Evolutionary conservation across 2,329 filamentous ascomycete genomes (phyloP).

Genomic region (Botrytis tulipae): DNA sequence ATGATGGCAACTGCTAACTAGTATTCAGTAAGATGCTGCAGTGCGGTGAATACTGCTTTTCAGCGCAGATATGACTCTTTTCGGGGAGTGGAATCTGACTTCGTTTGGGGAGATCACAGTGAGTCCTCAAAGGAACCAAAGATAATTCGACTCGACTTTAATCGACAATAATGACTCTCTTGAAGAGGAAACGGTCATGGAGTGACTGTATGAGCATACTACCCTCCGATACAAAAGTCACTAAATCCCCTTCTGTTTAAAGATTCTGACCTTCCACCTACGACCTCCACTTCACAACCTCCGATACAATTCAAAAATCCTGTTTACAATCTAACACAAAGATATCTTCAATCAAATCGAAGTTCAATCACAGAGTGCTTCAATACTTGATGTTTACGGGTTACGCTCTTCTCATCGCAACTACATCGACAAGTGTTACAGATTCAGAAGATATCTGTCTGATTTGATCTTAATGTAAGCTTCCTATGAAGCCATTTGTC

Average conservation of each 20-base stretch:
- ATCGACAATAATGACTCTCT: background rate
- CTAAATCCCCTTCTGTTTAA: background rate
- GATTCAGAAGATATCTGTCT: background rate
- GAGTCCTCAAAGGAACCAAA: background rate
- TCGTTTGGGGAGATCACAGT: background rate
- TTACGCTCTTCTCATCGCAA: background rate
- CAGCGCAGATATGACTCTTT: background rate
- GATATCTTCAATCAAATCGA: background rate
- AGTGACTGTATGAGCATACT: background rate
- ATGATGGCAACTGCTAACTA: background rate
- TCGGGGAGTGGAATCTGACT: background rate
- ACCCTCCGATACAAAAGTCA: background rate
- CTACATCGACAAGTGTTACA: background rate
- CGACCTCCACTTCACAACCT: background rate
- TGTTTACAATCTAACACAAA: background rate
- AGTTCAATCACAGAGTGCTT: background rate
- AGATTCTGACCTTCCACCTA: background rate
- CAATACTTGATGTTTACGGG: background rate
- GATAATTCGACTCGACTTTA: background rate
- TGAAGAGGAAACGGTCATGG: background rate
- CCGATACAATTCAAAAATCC: background rate
- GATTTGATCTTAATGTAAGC: background rate
- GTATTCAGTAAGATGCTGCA: background rate
- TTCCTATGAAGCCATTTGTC: background rate
- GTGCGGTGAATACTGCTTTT: background rate